Conservation (phyloP, 2,329 filamentous ascomycete genomes). For the Penicillium janthinellum region DNA sequence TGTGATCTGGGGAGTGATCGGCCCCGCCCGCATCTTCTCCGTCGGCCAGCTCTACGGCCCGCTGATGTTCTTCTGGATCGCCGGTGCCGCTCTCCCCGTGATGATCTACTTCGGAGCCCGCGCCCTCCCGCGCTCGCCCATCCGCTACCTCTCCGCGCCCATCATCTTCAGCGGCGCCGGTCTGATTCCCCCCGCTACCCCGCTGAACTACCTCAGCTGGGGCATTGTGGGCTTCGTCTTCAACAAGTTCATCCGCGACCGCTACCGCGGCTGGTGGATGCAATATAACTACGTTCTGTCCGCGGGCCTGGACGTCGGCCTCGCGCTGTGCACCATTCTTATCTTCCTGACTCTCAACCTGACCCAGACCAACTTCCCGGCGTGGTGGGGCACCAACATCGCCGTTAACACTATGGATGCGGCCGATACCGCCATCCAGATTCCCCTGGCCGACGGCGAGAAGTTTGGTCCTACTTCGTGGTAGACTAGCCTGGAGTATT, state of each 20-base stretch:
- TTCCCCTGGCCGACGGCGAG: conserved; percentile 54
- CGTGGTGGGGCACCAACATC: conserved; percentile 70
- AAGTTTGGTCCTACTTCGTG: conserved; percentile 60
- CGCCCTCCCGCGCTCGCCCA: conserved; percentile 61
- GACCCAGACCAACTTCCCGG: conserved; percentile 56
- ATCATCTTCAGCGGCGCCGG: conserved; percentile 68
- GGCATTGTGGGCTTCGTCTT: conserved; percentile 67
- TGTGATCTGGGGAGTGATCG: conserved; percentile 73
- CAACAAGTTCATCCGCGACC: conserved; percentile 67
- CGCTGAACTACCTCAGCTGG: conserved; percentile 72
- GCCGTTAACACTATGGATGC: conserved; percentile 64
- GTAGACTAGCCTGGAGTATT: conserved; percentile 9
- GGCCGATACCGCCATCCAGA: conserved; percentile 60
- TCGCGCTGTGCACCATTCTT: conserved; percentile 66
- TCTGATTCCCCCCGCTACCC: conserved; percentile 68
- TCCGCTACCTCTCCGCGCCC: conserved; percentile 68
- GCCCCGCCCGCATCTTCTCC: conserved; percentile 70
- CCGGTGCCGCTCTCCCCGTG: conserved; percentile 64
- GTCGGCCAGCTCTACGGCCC: conserved; percentile 62
- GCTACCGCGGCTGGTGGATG: conserved; percentile 72
- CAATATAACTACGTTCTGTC: conserved; percentile 77
- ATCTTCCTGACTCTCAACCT: conserved; percentile 71
- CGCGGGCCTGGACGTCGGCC: conserved; percentile 68
- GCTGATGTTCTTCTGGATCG: conserved; percentile 71
- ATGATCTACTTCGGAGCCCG: conserved; percentile 64